Evolutionary conservation across 805 yeast species (phyloP), one percentile per base, ranked within the genome.

Genomic region (Metschnikowia anglica): DNA sequence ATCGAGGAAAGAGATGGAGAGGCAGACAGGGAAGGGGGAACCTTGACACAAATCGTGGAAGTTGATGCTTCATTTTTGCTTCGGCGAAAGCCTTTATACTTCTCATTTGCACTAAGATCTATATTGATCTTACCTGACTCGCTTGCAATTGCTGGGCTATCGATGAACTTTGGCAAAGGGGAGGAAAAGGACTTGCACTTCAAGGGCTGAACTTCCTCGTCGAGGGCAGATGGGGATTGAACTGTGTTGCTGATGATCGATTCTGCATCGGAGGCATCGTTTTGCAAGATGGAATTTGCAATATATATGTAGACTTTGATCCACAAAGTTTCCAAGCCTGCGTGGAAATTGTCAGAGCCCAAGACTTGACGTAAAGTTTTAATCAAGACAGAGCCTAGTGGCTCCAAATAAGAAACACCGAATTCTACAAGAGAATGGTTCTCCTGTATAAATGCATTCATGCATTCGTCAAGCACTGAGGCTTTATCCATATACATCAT

Each of bases 71-170:
- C 51, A 24, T 47, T 46, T 26, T 13, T 15, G 46, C 62, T 63
- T 57, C 74, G 61, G 60, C 74, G 68, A 54, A 70, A 70, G 1
- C 74, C 74, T 44, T 52, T 63, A 53, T 70, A 70, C 43, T 65
- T 69, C 33, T 60, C 66, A 46, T 66, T 66, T 10, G 54, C 53
- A 20, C 53, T 44, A 19, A 65, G 58, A 17, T 61, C 55, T 38
- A 66, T 52, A 32, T 55, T 54, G 47, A 63, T 56, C 12, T 55
- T 48, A 16, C 41, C 46, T 19, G 33, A 16, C 27, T 26, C 34
- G n/a, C 23, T 20, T 9, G 21, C 36, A 8, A 24, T 20, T 8
- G 15, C 12, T 6, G 30, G n/a, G 12, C 41, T 17, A 21, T 24
- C 18, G 18, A 17, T 24, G 23, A 44, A 39, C n/a, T 35, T 30